phyloP scores from a whole-genome alignment of 1,139 yeast genomes.

The Pichia sp. region DNA sequence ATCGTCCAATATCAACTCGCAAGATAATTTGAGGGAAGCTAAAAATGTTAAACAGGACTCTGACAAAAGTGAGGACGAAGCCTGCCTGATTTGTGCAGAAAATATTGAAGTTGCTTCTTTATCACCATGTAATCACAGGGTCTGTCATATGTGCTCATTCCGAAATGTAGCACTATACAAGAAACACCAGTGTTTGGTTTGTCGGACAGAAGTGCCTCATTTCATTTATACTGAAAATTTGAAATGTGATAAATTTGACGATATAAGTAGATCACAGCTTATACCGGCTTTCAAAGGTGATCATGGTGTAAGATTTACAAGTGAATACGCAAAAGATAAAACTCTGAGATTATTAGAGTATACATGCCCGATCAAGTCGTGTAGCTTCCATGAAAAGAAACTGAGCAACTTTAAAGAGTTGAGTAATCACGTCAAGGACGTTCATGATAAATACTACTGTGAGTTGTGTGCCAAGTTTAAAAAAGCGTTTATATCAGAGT shows the following conservation, averaged over 20 bases:
- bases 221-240: constrained; percentile 56
- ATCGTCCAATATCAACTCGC: not conserved
- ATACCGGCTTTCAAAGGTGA: constrained; percentile 37
- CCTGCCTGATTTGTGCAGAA: constrained; percentile 85
- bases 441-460: constrained; percentile 65
- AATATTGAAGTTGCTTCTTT: constrained; percentile 57
- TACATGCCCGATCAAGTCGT: constrained; percentile 46
- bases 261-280: constrained; percentile 3
- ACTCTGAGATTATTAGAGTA: constrained; percentile 51
- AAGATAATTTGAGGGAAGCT: not conserved
- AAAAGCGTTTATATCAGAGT: constrained; percentile 71
- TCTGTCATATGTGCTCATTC: constrained; percentile 80
- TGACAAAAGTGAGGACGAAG: constrained; percentile 35
- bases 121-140: constrained; percentile 78
- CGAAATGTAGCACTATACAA: constrained; percentile 78
- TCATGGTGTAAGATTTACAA: constrained; percentile 50
- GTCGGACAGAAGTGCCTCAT: constrained; percentile 64
- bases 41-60: not conserved
- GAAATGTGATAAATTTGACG: constrained; percentile 28
- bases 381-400: constrained; percentile 14
- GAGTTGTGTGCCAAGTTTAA: constrained; percentile 70
- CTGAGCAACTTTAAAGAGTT: constrained; percentile 48
- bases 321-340: constrained; percentile 37
- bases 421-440: constrained; percentile 57
- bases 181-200: constrained; percentile 72